Percentiles rank a stretch among this genome's conserved stretches.
Conservation (phyloP, 352 stramenopile genomes). For the Pythium grandisporangium region DNA sequence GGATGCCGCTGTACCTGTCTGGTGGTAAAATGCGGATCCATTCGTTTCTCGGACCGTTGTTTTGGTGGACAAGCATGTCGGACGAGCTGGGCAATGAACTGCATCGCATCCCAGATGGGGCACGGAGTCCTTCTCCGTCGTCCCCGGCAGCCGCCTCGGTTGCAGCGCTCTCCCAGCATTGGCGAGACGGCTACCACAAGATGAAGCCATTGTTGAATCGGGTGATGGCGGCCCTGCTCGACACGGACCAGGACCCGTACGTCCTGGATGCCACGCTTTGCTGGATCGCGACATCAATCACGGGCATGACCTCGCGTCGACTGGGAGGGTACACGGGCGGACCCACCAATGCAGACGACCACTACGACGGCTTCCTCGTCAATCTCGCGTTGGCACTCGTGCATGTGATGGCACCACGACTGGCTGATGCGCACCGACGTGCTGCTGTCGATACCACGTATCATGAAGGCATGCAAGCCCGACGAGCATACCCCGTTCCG, state of each 20-base stretch:
- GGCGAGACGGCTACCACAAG: constrained; percentile 29
- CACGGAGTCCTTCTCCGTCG: too few species aligned
- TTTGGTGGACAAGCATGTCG: constrained; percentile 57
- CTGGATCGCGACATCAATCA: constrained; percentile 32
- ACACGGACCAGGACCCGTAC: constrained; percentile 23
- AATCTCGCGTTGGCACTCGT: constrained; percentile 52
- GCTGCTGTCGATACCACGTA: constrained; percentile 35
- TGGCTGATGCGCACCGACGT: constrained; percentile 15
- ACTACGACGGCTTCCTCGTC: constrained; percentile 57
- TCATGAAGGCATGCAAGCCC: constrained; percentile 32
- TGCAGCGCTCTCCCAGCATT: constrained; percentile 29
- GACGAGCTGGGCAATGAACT: constrained; percentile 44
- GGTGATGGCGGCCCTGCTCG: constrained; percentile 24
- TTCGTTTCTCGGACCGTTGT: constrained; percentile 50
- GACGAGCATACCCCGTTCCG: constrained; percentile 28
- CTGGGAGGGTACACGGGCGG: constrained; percentile 21
- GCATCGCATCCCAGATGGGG: constrained; percentile 18
- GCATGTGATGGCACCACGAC: constrained; percentile 21
- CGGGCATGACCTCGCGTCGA: neutral
- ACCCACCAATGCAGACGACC: constrained; percentile 27
- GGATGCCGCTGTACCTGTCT: constrained; percentile 39
- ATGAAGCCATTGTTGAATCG: constrained; percentile 19
- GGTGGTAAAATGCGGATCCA: constrained; percentile 18
- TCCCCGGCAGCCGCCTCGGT: constrained; percentile 15
- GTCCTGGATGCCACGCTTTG: constrained; percentile 51